Conservation (phyloP, 495 filamentous ascomycete species). For the Beverwykella pulmonaria region DNA sequence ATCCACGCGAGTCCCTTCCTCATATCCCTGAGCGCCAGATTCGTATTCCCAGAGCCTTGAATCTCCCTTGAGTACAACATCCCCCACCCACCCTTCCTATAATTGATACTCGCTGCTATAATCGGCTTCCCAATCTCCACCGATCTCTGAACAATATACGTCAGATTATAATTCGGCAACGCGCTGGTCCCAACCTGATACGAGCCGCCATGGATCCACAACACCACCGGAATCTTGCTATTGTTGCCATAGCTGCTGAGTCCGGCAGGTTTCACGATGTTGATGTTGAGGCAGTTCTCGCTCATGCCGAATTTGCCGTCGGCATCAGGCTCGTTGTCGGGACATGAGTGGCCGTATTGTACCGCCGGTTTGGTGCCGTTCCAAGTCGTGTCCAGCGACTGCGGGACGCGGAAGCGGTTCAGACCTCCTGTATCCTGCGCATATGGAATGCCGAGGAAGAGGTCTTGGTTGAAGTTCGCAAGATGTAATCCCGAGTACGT, state of each 20-base stretch:
- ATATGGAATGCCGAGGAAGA: slow-evolving; percentile 39
- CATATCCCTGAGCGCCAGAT: slow-evolving; percentile 37
- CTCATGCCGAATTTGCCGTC: slow-evolving; percentile 37
- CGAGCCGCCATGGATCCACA: slow-evolving; percentile 37
- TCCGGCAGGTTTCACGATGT: slow-evolving; percentile 31
- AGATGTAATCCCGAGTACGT: slow-evolving; percentile 34
- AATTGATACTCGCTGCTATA: slow-evolving; percentile 37
- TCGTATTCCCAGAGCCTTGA: slow-evolving; percentile 34
- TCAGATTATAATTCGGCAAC: slow-evolving; percentile 37
- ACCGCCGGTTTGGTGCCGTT: slow-evolving; percentile 21
- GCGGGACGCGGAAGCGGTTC: slow-evolving; percentile 35
- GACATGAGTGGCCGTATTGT: slow-evolving; percentile 36
- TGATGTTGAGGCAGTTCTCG: slow-evolving; percentile 39
- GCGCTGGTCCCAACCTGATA: slow-evolving; percentile 39
- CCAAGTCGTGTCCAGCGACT: slow-evolving; percentile 35
- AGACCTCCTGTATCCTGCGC: slow-evolving; percentile 35
- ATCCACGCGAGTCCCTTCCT: slow-evolving; percentile 34
- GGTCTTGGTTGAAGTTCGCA: slow-evolving; percentile 35
- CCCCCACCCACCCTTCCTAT: slow-evolving; percentile 37
- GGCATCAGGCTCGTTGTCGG: slow-evolving; percentile 19
- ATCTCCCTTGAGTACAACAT: slow-evolving; percentile 33
- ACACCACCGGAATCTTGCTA: slow-evolving; percentile 26
- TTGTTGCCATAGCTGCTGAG: background rate
- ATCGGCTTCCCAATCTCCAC: slow-evolving; percentile 38
- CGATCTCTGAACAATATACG: slow-evolving; percentile 33